phyloP scores from a whole-genome alignment of 2,329 filamentous ascomycete species.

The Penicillium hordei region DNA sequence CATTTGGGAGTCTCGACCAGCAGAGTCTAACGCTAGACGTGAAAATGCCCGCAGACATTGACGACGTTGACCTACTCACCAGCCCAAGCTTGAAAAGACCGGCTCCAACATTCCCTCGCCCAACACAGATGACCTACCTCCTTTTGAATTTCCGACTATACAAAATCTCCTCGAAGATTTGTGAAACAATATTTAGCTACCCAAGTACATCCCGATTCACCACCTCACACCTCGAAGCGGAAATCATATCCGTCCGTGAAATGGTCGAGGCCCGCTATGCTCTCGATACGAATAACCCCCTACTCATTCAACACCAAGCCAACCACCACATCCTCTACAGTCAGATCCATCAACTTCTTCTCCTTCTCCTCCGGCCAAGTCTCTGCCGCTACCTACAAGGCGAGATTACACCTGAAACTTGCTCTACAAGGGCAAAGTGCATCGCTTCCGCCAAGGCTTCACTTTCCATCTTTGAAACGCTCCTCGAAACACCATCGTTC shows the following conservation, averaged over 20 bases:
- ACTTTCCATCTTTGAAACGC: conserved; percentile 34
- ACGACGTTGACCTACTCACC: conserved; percentile 37
- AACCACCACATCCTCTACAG: conserved; percentile 45
- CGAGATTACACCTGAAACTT: conserved; percentile 32
- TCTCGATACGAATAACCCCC: conserved; percentile 25
- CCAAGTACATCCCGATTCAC: conserved; percentile 23
- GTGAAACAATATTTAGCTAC: conserved; percentile 35
- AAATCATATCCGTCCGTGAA: conserved; percentile 34
- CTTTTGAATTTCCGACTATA: conserved; percentile 41
- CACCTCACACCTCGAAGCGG: conserved; percentile 29
- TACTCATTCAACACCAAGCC: conserved; percentile 38
- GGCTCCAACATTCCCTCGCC: conserved; percentile 24
- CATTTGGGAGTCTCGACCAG: conserved; percentile 38
- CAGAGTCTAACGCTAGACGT: conserved; percentile 31
- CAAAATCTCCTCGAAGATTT: conserved; percentile 38
- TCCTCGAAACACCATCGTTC: conserved; percentile 34
- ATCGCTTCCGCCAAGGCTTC: conserved; percentile 36
- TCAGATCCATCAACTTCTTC: conserved; percentile 40
- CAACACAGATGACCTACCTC: conserved; percentile 46
- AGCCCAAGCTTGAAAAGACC: conserved; percentile 15
- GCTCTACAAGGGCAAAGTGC: conserved; percentile 33
- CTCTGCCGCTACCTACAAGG: conserved; percentile 36
- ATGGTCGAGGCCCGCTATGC: conserved; percentile 34
- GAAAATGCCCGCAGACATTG: conserved; percentile 36
- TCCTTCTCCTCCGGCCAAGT: conserved; percentile 39